Base-by-base conservation (phyloP, 495 filamentous ascomycete genomes). In the Hypoxylon perforatum region DNA sequence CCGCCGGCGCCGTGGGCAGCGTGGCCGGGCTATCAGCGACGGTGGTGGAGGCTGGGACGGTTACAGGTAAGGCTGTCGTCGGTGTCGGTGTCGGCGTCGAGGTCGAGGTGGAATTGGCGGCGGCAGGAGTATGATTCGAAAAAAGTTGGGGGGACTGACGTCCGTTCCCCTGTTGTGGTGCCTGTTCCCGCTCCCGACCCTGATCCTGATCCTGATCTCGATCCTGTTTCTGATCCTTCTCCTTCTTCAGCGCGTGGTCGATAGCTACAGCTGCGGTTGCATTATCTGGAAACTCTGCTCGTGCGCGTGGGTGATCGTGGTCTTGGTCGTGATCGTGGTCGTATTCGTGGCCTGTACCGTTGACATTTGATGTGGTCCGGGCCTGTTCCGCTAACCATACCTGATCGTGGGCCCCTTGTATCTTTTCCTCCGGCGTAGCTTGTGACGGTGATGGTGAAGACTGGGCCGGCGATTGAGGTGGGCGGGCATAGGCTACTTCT, bases 401-500 rank as follows among this genome's bases (percentile, higher is more conserved):
- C 62, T 66, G 69, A 65, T 50, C 67, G 57, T 65, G 65, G 48
- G 62, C 57, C 57, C 61, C 67, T 65, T 62, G 67, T 61, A 17
- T 62, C 35, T 62, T 67, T 53, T 70, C 69, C 67, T 60, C 66
- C 60, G 54, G 56, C 60, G 63, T 64, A 69, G 69, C 59, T 64
- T 69, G 69, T 67, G 65, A 57, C 57, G 56, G 57, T 3, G 25
- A 28, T 3, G 25, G 7, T 59, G 65, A 46, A 57, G 65, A 59
- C 60, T 57, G 60, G 60, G n/a, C 58, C 65, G 39, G 61, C 59
- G 62, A 65, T 45, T 61, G 69, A 69, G 56, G 69, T 67, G 65
- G 72, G 72, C 72, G 72, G 69, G 61, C 69, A 63, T 74, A 62
- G 72, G 63, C 69, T 63, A 63, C 63, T 70, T 75, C 72, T 75